Percentiles rank a stretch among this genome's conserved stretches.
Evolutionary conservation across 2,329 filamentous ascomycete genomes (phyloP).

Genomic region (Neonectria coccinea): DNA sequence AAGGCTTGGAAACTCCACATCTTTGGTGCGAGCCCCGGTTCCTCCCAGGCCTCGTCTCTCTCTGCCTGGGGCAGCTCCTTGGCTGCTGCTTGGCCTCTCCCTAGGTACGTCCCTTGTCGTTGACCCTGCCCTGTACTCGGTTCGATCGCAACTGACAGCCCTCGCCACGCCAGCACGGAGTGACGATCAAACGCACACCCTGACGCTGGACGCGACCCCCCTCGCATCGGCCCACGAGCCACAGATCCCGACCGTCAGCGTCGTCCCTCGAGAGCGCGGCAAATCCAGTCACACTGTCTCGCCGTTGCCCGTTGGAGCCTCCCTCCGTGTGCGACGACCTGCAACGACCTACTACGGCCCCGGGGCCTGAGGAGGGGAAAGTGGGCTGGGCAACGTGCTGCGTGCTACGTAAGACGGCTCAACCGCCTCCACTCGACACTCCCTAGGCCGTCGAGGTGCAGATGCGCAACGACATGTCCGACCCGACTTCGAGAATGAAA

Average conservation of each 20-base stretch:
- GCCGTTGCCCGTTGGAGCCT: slow-evolving; percentile 1
- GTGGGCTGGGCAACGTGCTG: slow-evolving; percentile 20
- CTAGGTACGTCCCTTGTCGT: no score
- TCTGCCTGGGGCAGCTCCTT: slow-evolving; percentile 3
- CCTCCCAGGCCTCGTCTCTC: slow-evolving; percentile 5
- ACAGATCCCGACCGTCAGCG: slow-evolving; percentile 9
- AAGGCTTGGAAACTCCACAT: slow-evolving; percentile 19
- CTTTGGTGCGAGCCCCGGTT: slow-evolving; percentile 9
- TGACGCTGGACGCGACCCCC: slow-evolving; percentile 5
- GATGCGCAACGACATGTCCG: slow-evolving; percentile 6
- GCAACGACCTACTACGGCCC: slow-evolving; percentile 9
- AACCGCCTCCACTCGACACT: slow-evolving; percentile 18
- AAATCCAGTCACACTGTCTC: slow-evolving; percentile 20
- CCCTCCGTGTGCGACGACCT: slow-evolving; percentile 6
- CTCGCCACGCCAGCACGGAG: slow-evolving; percentile 13
- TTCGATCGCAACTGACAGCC: slow-evolving; percentile 21
- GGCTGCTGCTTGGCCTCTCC: neutral
- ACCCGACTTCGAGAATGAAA: slow-evolving; percentile 21
- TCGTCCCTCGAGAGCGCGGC: slow-evolving; percentile 5
- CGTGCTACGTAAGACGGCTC: slow-evolving; percentile 22
- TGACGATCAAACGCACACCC: slow-evolving; percentile 24
- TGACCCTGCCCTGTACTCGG: slow-evolving; percentile 6
- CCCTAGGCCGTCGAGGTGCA: slow-evolving; percentile 24
- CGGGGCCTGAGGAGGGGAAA: slow-evolving; percentile 6
- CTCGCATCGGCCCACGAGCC: slow-evolving; percentile 13